Evolutionary conservation across 2,329 filamentous ascomycete genomes (phyloP).

Genomic region (Curvularia eragrostidis): DNA sequence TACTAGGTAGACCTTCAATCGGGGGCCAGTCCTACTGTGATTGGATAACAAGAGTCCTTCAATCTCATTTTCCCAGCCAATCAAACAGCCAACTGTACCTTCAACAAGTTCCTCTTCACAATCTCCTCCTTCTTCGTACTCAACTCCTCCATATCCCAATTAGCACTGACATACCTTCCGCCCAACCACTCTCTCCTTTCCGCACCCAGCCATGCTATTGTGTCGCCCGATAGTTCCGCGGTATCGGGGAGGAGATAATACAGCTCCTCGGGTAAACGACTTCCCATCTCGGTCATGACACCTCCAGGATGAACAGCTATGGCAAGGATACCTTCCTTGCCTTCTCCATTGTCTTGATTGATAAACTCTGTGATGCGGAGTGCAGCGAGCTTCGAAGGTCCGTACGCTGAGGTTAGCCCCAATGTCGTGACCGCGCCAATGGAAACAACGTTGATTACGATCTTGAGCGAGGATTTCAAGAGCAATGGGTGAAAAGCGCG

Average conservation of each 20-base stretch:
- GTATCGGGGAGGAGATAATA: constrained; percentile 28
- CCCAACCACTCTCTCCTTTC: constrained; percentile 36
- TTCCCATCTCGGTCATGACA: constrained; percentile 23
- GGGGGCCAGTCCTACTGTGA: no score
- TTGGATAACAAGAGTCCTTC: not conserved
- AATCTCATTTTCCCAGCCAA: not conserved
- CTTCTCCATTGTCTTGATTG: constrained; percentile 48
- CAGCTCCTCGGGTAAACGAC: constrained; percentile 15
- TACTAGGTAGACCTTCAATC: no score
- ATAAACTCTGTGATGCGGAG: constrained; percentile 59
- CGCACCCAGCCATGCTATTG: constrained; percentile 34
- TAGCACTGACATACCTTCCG: constrained; percentile 34
- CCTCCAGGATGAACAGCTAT: constrained; percentile 36
- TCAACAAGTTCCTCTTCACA: constrained; percentile 23
- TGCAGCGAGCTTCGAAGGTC: constrained; percentile 58
- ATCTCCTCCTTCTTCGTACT: constrained; percentile 22
- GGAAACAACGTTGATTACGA: constrained; percentile 57
- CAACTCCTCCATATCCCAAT: constrained; percentile 44
- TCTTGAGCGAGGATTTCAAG: constrained; percentile 32
- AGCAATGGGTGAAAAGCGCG: constrained; percentile 56
- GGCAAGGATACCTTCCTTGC: constrained; percentile 26
- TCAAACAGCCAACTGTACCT: constrained; percentile 21
- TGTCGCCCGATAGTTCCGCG: constrained; percentile 35
- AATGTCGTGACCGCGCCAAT: constrained; percentile 47
- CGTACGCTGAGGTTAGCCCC: constrained; percentile 48